Base-by-base conservation (phyloP, 2,329 filamentous ascomycete species). In the Bipolaris cookei region DNA sequence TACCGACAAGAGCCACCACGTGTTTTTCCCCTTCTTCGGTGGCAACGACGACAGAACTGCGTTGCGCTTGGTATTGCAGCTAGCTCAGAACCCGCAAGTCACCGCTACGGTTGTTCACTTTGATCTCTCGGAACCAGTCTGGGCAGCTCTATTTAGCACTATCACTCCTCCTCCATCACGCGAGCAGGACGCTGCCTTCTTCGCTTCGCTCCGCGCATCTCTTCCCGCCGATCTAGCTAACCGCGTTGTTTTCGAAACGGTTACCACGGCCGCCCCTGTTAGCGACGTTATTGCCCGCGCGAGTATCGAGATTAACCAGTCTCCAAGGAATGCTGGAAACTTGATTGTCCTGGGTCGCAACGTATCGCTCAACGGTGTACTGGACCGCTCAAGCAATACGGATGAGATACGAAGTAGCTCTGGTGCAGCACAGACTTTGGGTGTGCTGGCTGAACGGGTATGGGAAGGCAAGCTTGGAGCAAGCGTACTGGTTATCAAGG, bases 21-120 rank as follows among this genome's bases (percentile, higher is more conserved):
- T 98, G 63, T 93, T 96, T 73, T 82, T 96, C 51, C 90, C 93
- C 0, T 98, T 92, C 77, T 88, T 97, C 57, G 93, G 94, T 16
- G 91, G 91, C 7, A 79, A 82, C 1, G 95, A 99, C 70, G 94
- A 97, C 69, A 85, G 87, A 6, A 86, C 89, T 4, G 93, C 92
- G 0, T 82, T 98, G 0, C 83, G 88, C 1, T 85, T 98, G 21
- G 89, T 94, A 3, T 82, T 98, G 3, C 94, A 97, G 70, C 83
- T 99, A 0, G 91, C 89, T 0, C 87, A 89, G 72, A 95, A 92
- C 68, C 83, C 86, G 3, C 86, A 90, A 41, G 86, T 97, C 23
- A 93, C 91, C 0, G 91, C 88, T 0, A 94, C 90, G 0, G 84
- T 97, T 30, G 80, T 90, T 1, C 87, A 88, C 59, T 81, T 91